These are phyloP conservation scores for Hysterium pulicare DNA, from an alignment of 2,329 filamentous ascomycete species.

Conservation along the genomic window DNA sequence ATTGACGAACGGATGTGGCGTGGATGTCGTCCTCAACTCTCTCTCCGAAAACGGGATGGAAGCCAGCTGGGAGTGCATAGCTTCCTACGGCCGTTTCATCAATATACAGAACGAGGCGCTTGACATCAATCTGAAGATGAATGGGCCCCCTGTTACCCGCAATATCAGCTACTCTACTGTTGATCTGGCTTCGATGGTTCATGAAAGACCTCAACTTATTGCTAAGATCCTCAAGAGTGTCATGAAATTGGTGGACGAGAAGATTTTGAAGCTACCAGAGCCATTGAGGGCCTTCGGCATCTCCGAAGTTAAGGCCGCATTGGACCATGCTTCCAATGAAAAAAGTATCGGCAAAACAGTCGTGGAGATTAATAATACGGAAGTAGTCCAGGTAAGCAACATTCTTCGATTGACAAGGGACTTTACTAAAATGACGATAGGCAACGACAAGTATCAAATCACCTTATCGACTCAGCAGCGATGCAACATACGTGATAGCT, in stretches of 20 bases:
- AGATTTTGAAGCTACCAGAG: neutral
- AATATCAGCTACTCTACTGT: conserved; percentile 1
- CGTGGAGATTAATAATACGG: neutral
- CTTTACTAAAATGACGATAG: neutral
- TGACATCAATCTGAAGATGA: neutral
- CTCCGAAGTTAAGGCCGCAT: neutral
- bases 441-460: neutral
- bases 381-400: neutral
- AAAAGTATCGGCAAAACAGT: neutral
- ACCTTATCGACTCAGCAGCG: neutral
- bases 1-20: conserved; percentile 19
- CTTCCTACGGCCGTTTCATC: conserved; percentile 20
- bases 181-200: neutral
- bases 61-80: conserved; percentile 45
- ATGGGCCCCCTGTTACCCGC: neutral
- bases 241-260: neutral
- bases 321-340: neutral
- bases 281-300: neutral
- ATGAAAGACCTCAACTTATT: too few species aligned
- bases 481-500: neutral
- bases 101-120: conserved; percentile 20
- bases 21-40: conserved; percentile 29
- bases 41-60: conserved; percentile 17
- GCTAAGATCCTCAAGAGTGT: too few species aligned
- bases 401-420: too few species aligned